Base-by-base conservation (phyloP, 352 stramenopile species). In the Pythium phragmiticola region DNA sequence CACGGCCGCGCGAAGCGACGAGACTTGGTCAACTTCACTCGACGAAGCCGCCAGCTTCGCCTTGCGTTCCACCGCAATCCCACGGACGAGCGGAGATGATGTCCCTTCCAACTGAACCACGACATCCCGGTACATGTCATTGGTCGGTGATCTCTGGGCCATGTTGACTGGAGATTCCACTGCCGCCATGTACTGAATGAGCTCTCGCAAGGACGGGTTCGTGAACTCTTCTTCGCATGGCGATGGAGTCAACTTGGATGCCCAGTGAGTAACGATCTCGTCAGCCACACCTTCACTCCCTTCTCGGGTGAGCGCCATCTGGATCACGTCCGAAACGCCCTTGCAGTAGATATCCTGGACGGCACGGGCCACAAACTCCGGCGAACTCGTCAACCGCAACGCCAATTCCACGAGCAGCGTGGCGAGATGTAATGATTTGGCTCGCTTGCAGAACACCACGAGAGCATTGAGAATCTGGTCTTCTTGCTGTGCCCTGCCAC, bases 281-380 rank as follows among this genome's bases (percentile, higher is more conserved):
- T 59, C 48, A 6, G 33, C 65, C 19, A 64, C 7, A 9, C 11
- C 33, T 28, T 67, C 52, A 39, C 55, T 58, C 3, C 50, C 57
- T 17, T 70, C 51, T n/a, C 46, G 23, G 7, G 41, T 57, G 17
- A 70, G 21, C 2, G 51, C 45, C 14, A 57, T 63, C 7, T 67
- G 59, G 37, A 72, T 68, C 49, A 65, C 59, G 42, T 72, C 66
- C 3, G 66, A 68, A 0, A 72, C 66, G 14, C 66, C 51, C 33
- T 72, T 72, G 41, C 60, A 58, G 33, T 68, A 68, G 21, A 72
- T 65, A 48, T 72, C 60, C 46, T 65, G 23, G 1, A 72, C 51
- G 6, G 60, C 55, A 26, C 56, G 66, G 0, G 43, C 23, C 7
- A 61, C 57, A 49, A 68, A 65, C 11, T 72, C 65, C 3, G 28